These are phyloP conservation scores for Skeletonema costatum DNA, from an alignment of 108 stramenopile genomes.

Conservation along the genomic window DNA sequence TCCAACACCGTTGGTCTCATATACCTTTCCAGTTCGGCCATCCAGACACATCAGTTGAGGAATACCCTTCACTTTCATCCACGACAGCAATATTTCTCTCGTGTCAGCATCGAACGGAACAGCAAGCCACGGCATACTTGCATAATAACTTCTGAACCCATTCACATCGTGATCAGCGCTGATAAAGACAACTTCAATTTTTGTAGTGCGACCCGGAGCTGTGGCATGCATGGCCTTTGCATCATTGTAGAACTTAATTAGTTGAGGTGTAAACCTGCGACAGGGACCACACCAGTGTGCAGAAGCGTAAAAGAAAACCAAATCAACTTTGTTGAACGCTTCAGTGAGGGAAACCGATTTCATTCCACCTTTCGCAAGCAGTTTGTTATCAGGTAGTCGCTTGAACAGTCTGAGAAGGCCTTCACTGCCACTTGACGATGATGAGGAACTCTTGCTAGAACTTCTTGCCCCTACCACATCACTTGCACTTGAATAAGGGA, in stretches of 20 bases:
- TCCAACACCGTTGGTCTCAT: conserved; percentile 70
- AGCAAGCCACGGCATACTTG: conserved; percentile 85
- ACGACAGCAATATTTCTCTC: conserved; percentile 61
- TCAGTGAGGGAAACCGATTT: conserved; percentile 56
- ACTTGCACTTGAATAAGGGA: conserved; percentile 71
- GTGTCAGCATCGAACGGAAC: conserved; percentile 74
- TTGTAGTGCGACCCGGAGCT: conserved; percentile 32
- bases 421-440: conserved; percentile 2
- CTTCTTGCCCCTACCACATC: conserved; percentile 45
- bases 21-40: conserved; percentile 69
- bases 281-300: conserved; percentile 88
- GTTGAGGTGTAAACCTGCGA: conserved; percentile 84
- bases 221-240: conserved; percentile 25
- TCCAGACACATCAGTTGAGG: conserved; percentile 80
- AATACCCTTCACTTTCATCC: conserved; percentile 68
- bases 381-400: conserved; percentile 50
- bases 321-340: conserved; percentile 70
- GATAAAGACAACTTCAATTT: conserved; percentile 87
- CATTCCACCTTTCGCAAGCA: conserved; percentile 48
- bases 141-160: conserved; percentile 75
- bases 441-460: not conserved
- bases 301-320: conserved; percentile 75
- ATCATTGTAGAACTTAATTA: conserved; percentile 80
- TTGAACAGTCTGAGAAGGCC: conserved; percentile 46
- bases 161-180: conserved; percentile 76